Evolutionary conservation across 192 early-diverging fungal species (phyloP), one percentile per base, ranked within the genome.

Genomic region (Linnemannia elongata): DNA sequence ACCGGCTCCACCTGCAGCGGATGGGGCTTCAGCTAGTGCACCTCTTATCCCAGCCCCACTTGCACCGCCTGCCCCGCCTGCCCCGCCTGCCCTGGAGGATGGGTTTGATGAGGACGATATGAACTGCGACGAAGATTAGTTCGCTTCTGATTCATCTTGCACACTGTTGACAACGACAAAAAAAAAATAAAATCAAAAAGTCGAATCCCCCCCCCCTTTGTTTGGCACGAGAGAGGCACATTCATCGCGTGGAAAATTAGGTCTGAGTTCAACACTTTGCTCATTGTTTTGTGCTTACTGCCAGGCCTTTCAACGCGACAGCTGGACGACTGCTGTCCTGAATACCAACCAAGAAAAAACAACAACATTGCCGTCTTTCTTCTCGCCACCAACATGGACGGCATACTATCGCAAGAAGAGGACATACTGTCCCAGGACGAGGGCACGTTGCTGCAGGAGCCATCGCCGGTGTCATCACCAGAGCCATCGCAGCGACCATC

Each of bases 101-200:
- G 66, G 27, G 8, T 45, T 45, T 3, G 78, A 79, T 33, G 78
- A 79, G 69, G 78, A 79, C 17, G 78, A 79, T 41, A 79, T 79
- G 78, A 66, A 71, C 17, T 54, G 66, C 10, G 78, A 79, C 20
- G 78, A 79, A 13, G 69, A 72, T 12, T 71, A 71, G 35, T 2
- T 18, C 17, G 24, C 1, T 68, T 6, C 30, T 20, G 20, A 35
- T 41, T 38, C n/a, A 30, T 75, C 8, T 22, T 10, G 44, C 38
- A 33, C 42, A 73, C 13, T 18, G 10, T 33, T 18, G 15, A n/a
- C 52, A 47, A 57, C 71, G 36, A 52, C 4, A 36, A 22, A 13
- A 75, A 55, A 6, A 73, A 73, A 52, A 78, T 38, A 70, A 78
- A 70, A 69, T 49, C 38, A 78, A 20, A 66, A 36, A 27, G 24